Evolutionary conservation across 805 yeast genomes (phyloP), one percentile per base, ranked within the genome.

Genomic region (Metahyphopichia silvanorum): DNA sequence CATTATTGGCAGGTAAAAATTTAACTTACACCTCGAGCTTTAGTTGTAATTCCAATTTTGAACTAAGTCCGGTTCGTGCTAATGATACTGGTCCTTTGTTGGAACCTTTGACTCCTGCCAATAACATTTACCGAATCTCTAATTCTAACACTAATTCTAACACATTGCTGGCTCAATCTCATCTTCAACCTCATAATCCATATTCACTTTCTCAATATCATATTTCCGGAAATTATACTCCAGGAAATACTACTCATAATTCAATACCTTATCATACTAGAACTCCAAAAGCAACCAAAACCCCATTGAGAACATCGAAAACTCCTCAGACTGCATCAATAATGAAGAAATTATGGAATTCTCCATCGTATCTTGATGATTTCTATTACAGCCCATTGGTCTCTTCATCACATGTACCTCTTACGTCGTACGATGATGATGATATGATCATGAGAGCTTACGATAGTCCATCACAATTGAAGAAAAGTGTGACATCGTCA

Each of bases 341-440:
- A 13, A 55, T 70, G 50, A 70, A 68, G 42, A 76, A 70, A 46
- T 58, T 76, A 27, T 78, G 85, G 82, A 71, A 76, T 45, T 77
- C 84, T 14, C 86, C 86, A 10, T 69, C 79, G 2, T 77, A 76
- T 46, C 60, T 79, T 35, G 86, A 80, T 38, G 86, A 80, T 44
- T 80, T 80, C 48, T 77, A 79, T 44, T 71, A 77, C 25, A 75
- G 82, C 15, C 62, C 62, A 6, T 44, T 55, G 31, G 29, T 47
- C 13, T 39, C 47, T 11, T 31, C 45, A 4, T 55, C 63, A 2
- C 35, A 42, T 5, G 46, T 36, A 3, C 30, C 47, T 17, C 47
- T 64, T 36, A 59, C 55, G 38, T 61, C 68, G 12, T 66, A 66
- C 41, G 72, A 66, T 42, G 72, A 66, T 37, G 72, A 66, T 36